Base-by-base conservation (phyloP, 805 yeast genomes). In the Wickerhamomyces tratensis region DNA sequence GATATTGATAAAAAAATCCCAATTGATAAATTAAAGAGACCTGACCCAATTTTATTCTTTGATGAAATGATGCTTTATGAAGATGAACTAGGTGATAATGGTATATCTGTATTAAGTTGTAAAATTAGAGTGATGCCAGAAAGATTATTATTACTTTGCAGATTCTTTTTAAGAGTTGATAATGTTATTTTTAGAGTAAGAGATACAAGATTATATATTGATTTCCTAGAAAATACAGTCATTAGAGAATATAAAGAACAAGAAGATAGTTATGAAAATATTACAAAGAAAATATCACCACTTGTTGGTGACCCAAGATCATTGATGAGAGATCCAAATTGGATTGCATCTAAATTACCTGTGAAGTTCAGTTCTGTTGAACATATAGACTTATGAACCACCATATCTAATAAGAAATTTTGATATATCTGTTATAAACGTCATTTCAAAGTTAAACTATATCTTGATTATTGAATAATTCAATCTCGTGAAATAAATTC, bases 51-150 rank as follows among this genome's bases (percentile, higher is more conserved):
- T 37, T 57, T 87, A 42, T 88, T 86, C 59, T 93, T 77, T 56
- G 97, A 88, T 57, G 97, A 91, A 52, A 77, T 87, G 68, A 77
- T 86, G 7, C 65, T 93, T 31, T 93, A 76, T 58, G 99, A 93
- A 58, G 99, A 93, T 56, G 99, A 93, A 59, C 68, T 93, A 43
- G 98, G 95, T 5, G 99, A 93, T 59, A 93, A 91, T 59, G 99
- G 99, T 7, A 83, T 87, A 14, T 77, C 94, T 0, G 74, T 86
- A 42, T 63, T 86, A 42, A 77, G 79, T 41, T 79, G 81, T 33
- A 89, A 89, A 60, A 75, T 93, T 20, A 67, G 99, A 47, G 96
- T 88, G 5, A 93, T 93, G 97, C 79, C 79, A 7, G 74, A 80
- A 41, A 76, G 96, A 46, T 57, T 93, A 49, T 64, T 93, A 35